Evolutionary conservation across 2,329 filamentous ascomycete species (phyloP).

Genomic region (Emmonsia crescens): DNA sequence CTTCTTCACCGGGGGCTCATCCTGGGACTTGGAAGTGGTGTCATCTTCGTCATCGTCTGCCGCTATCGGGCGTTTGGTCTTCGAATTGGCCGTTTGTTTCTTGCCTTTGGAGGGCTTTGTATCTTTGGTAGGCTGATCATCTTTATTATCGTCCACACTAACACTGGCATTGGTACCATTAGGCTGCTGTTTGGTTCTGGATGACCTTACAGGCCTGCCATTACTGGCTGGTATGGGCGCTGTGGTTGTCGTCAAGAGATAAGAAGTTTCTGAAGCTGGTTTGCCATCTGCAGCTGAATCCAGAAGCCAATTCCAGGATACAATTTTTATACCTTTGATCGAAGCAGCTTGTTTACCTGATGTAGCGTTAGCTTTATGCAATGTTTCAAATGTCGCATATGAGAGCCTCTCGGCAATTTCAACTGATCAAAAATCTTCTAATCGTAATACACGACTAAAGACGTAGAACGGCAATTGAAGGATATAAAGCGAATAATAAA

Average conservation of each 20-base stretch:
- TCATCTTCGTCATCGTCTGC: slow-evolving; percentile 11
- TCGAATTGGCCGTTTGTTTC: slow-evolving; percentile 13
- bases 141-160: background rate
- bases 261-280: slow-evolving; percentile 31
- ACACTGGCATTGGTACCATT: background rate
- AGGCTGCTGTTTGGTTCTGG: slow-evolving; percentile 1
- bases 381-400: background rate
- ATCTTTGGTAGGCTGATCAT: slow-evolving; percentile 13
- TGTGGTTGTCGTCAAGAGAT: slow-evolving; percentile 20
- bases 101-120: slow-evolving; percentile 24
- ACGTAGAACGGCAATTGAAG: slow-evolving; percentile 1
- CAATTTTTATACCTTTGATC: slow-evolving; percentile 41
- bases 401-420: background rate
- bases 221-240: slow-evolving; percentile 4
- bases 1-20: slow-evolving; percentile 24
- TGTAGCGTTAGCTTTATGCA: background rate
- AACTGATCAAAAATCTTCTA: background rate
- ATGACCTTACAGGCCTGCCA: background rate
- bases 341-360: slow-evolving; percentile 36
- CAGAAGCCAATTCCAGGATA: slow-evolving; percentile 52
- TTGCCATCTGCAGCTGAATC: slow-evolving; percentile 40
- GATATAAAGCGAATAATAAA: background rate
- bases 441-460: background rate
- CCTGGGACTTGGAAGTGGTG: slow-evolving; percentile 18
- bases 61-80: slow-evolving; percentile 20